A percentile compares a stretch with the other conserved stretches of the same genome.
Conservation (phyloP, 2,329 filamentous ascomycete species). For the Fusarium sp. region DNA sequence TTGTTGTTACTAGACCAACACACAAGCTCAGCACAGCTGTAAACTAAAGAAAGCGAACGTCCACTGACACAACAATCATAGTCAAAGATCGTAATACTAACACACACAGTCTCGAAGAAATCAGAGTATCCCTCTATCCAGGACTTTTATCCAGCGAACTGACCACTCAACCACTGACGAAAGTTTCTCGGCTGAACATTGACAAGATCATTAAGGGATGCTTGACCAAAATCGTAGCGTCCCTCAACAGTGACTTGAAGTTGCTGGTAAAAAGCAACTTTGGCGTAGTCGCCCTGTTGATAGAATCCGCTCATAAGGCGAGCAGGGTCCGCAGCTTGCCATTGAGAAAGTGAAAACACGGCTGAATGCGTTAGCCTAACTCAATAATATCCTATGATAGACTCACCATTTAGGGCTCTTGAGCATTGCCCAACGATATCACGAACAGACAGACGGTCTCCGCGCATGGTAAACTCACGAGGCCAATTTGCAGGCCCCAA, state of each 20-base stretch:
- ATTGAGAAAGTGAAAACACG: constrained; percentile 52
- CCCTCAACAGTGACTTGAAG: constrained; percentile 76
- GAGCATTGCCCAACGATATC: constrained; percentile 66
- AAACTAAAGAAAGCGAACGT: background rate
- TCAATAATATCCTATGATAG: background rate
- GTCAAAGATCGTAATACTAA: background rate
- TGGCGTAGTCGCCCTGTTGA: constrained; percentile 59
- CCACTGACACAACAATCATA: background rate
- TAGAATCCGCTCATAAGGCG: constrained; percentile 56
- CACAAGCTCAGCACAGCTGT: background rate
- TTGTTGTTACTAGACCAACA: constrained; percentile 10
- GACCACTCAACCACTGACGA: constrained; percentile 60
- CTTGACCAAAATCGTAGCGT: constrained; percentile 71
- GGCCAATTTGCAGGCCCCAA: constrained; percentile 72
- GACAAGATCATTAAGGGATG: constrained; percentile 68
- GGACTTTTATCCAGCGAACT: background rate
- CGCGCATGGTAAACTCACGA: constrained; percentile 73
- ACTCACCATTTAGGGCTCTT: constrained; percentile 60
- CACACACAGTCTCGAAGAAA: background rate
- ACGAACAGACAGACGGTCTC: constrained; percentile 71
- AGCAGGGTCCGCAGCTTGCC: constrained; percentile 55
- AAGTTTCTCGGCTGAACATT: constrained; percentile 62
- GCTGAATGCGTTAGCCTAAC: constrained; percentile 48
- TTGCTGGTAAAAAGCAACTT: constrained; percentile 66
- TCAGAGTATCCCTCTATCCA: background rate